phyloP scores from a whole-genome alignment of 306 rosid genomes.

The Gleditsia sinensis region DNA sequence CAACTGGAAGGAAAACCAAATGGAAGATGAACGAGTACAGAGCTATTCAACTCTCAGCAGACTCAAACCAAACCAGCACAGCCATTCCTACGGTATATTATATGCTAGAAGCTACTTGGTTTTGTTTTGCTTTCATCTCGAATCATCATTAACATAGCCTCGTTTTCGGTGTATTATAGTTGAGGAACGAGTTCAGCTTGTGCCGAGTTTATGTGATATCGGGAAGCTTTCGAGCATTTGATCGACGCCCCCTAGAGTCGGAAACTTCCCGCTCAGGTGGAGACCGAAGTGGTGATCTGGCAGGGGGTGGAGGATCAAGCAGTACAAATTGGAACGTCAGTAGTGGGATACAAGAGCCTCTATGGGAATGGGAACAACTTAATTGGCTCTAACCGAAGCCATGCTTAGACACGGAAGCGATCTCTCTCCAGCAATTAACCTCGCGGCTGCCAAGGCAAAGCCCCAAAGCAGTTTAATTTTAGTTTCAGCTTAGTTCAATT shows the following conservation, averaged over 20 bases:
- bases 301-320: conserved; percentile 36
- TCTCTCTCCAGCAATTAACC: too few relatives aligned
- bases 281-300: conserved; percentile 7
- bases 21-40: conserved; percentile 95
- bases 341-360: conserved; percentile 39
- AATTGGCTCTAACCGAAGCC: conserved; percentile 38
- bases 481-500: background rate
- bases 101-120: too few relatives aligned
- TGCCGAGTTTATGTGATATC: conserved; percentile 81
- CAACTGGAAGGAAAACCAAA: conserved; percentile 75
- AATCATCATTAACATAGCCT: background rate
- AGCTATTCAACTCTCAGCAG: conserved; percentile 56
- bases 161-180: conserved; percentile 37
- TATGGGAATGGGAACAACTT: conserved; percentile 63
- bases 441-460: too few relatives aligned
- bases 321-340: conserved; percentile 33
- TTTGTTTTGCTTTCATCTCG: too few relatives aligned
- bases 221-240: conserved; percentile 78
- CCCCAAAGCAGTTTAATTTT: background rate
- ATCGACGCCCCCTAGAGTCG: conserved; percentile 61
- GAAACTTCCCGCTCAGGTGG: conserved; percentile 39
- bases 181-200: conserved; percentile 82
- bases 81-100: conserved; percentile 53
- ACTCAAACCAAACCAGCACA: conserved; percentile 25
- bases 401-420: conserved; percentile 7